These are phyloP conservation scores for Xylariaceae sp. DNA, from an alignment of 2,329 filamentous ascomycete species.

Conservation along the genomic window DNA sequence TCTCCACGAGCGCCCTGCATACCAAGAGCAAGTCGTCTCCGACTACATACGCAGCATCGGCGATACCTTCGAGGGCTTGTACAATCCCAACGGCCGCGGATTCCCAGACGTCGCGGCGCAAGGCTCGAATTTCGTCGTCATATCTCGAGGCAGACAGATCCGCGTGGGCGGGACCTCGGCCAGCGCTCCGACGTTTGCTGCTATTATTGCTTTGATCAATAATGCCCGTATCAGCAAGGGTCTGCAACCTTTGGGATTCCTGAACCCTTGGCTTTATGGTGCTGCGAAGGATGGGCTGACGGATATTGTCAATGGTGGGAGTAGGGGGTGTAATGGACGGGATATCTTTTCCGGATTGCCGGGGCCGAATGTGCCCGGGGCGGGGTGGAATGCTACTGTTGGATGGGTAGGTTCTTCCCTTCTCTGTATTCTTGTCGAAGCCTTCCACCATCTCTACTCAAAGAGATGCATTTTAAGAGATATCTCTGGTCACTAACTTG, in stretches of 20 bases:
- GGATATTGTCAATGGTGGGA: conserved; percentile 35
- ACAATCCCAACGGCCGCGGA: conserved; percentile 47
- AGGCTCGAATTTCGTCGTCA: neutral
- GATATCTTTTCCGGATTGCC: conserved; percentile 27
- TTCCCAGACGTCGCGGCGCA: conserved; percentile 33
- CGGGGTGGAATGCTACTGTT: conserved; percentile 38
- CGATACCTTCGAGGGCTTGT: conserved; percentile 39
- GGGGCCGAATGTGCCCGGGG: conserved; percentile 29
- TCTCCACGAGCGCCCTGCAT: conserved; percentile 5
- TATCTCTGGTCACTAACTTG: neutral
- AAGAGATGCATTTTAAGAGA: no score
- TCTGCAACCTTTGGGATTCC: conserved; percentile 2
- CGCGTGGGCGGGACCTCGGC: conserved; percentile 6
- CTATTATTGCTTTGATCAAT: conserved; percentile 7
- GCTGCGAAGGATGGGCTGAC: conserved; percentile 57
- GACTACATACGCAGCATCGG: conserved; percentile 43
- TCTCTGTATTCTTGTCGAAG: neutral
- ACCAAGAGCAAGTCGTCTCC: conserved; percentile 24
- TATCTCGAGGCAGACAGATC: neutral
- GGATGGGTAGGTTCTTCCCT: conserved; percentile 34
- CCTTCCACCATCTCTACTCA: no score
- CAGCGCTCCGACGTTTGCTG: conserved; percentile 10
- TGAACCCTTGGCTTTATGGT: conserved; percentile 43
- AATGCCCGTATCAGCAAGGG: conserved; percentile 4
- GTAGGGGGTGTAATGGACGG: conserved; percentile 32